Evolutionary conservation across 2,329 filamentous ascomycete species (phyloP), one percentile per base, ranked within the genome.

Genomic region (Pezicula carpinea): DNA sequence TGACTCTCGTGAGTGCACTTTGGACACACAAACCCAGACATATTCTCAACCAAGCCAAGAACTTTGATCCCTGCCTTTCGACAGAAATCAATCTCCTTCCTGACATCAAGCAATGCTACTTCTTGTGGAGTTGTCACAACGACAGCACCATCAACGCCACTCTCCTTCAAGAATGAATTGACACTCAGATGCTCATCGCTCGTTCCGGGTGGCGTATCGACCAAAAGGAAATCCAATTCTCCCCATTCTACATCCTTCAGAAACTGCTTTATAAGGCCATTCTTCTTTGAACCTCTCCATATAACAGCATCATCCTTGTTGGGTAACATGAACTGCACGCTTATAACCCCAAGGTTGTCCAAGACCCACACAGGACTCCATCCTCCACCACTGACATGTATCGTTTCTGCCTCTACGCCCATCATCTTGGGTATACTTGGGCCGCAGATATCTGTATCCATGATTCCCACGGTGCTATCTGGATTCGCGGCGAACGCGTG

Each of bases 341-440:
- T 93, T 92, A 99, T 97, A 43, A 96, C 89, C 2, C 86, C 88
- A 3, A 99, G 74, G 59, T 97, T 99, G 59, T 97, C 93, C 59
- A 84, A 80, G 14, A 96, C 91, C 88, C 91, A 97, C 13, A 97
- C 92, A 0, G 93, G 93, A 62, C 86, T 89, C 93, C 91, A 96
- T 2, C 93, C 93, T 1, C 85, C 81, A 44, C 81, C 85, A 63
- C 85, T 93, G 44, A 96, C 82, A 65, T 99, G 93, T 44, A 99
- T 93, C 1, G 87, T 95, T 70, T 99, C 92, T 21, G 82, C 73
- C 67, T 96, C 91, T 1, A 96, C 92, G 29, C 93, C 93, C 84
- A 99, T 91, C 92, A 99, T 97, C 72, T 96, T 96, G 17, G 93
- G 93, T 60, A 99, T 96, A 54, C 83, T 89, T 1, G 93, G 93